A percentile compares a stretch with the other conserved stretches of the same genome.
Conservation (phyloP, 2,329 filamentous ascomycete genomes). For the Botrytis pseudocinerea region DNA sequence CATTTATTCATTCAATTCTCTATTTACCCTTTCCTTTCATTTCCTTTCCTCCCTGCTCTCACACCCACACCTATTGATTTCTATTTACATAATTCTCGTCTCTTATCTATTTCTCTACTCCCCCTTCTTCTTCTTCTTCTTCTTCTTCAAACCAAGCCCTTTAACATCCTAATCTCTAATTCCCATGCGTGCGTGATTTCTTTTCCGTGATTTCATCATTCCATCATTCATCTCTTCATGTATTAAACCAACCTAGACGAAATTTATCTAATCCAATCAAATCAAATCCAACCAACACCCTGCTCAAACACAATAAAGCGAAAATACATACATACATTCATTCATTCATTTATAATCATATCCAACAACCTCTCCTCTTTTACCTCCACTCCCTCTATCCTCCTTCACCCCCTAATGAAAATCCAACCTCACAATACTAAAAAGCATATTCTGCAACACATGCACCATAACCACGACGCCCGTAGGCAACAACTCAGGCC, state of each 20-base stretch:
- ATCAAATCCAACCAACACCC: background rate
- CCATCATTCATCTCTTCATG: background rate
- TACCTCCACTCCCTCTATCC: accelerated
- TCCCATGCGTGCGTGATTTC: no score
- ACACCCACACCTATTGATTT: no score
- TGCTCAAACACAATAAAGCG: background rate
- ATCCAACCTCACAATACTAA: constrained; percentile 65
- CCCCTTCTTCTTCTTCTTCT: no score
- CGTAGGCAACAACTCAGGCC: constrained; percentile 67
- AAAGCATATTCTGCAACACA: constrained; percentile 71
- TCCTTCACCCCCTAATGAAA: constrained; percentile 47
- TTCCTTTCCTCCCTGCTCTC: no score
- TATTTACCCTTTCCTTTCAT: no score
- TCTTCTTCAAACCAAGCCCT: no score
- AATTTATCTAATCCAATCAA: no score
- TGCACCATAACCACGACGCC: constrained; percentile 66
- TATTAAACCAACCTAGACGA: background rate
- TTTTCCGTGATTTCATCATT: no score
- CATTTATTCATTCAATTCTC: no score
- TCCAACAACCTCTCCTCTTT: background rate
- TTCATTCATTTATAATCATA: background rate
- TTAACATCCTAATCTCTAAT: no score
- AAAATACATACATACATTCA: background rate
- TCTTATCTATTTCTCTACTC: no score
- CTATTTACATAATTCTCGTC: no score